Percentiles rank a stretch among this genome's conserved stretches.
Conservation (phyloP, 352 stramenopile genomes). For the Globisporangium acanthophoron region DNA sequence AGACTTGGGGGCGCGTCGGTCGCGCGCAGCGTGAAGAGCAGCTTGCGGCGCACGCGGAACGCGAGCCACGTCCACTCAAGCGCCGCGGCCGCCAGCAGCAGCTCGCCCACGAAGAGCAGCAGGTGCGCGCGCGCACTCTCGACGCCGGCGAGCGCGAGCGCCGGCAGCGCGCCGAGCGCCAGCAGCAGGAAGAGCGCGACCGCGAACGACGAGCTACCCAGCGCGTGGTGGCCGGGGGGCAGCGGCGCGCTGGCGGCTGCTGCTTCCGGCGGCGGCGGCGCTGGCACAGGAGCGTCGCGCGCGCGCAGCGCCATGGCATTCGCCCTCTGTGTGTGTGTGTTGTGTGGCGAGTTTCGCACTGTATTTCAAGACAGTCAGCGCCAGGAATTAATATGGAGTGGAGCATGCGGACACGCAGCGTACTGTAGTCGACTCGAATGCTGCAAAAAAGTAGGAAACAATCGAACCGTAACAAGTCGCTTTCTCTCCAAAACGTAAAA, state of each 20-base stretch:
- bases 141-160: conserved; percentile 26
- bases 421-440: too few species aligned
- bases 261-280: neutral
- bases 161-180: conserved; percentile 25
- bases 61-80: conserved; percentile 49
- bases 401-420: too few species aligned
- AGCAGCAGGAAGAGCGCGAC: conserved; percentile 23
- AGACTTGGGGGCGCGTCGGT: neutral
- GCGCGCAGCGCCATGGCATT: neutral
- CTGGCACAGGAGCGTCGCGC: neutral
- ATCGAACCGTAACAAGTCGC: too few species aligned
- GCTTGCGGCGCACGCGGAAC: conserved; percentile 38
- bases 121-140: conserved; percentile 31
- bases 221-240: conserved; percentile 22
- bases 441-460: too few species aligned
- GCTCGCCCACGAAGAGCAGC: conserved; percentile 34
- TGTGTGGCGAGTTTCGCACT: neutral
- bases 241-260: neutral
- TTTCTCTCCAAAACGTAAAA: too few species aligned
- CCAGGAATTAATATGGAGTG: neutral
- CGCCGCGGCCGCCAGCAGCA: conserved; percentile 28
- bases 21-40: conserved; percentile 30
- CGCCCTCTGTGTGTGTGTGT: neutral
- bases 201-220: conserved; percentile 10
- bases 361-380: too few species aligned